phyloP scores from a whole-genome alignment of 2,329 filamentous ascomycete genomes.

The Tolypocladium capitatum region DNA sequence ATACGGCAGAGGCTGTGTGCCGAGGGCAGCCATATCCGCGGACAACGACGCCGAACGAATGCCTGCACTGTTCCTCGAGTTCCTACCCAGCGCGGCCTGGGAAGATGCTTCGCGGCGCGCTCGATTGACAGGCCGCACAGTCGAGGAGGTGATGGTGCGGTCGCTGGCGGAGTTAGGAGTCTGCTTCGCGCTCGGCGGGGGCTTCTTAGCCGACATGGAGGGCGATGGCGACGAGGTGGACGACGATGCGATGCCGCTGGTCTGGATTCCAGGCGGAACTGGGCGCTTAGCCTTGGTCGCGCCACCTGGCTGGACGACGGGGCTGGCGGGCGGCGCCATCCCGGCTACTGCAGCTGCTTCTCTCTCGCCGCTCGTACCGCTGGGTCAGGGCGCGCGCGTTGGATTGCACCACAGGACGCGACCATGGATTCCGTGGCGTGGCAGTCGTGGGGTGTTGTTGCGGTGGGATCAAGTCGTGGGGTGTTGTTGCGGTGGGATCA shows the following conservation, averaged over 20 bases:
- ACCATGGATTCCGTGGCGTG: conserved; percentile 8
- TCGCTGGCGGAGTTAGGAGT: conserved; percentile 21
- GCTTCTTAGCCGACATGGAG: conserved; percentile 42
- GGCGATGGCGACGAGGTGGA: conserved; percentile 48
- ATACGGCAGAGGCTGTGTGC: conserved; percentile 37
- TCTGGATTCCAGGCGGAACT: conserved; percentile 50
- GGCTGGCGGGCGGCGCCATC: conserved; percentile 42
- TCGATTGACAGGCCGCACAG: conserved; percentile 40
- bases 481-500: background rate
- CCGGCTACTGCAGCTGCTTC: conserved; percentile 8
- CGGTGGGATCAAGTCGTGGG: background rate
- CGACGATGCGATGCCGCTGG: conserved; percentile 45
- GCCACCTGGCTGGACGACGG: conserved; percentile 29
- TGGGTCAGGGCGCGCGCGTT: conserved; percentile 2
- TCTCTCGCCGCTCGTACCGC: conserved; percentile 5
- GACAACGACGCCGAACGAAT: conserved; percentile 34
- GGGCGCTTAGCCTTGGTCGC: conserved; percentile 55
- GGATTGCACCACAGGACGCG: conserved; percentile 1
- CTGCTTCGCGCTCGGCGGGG: conserved; percentile 30
- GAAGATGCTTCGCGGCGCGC: conserved; percentile 42
- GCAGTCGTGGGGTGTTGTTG: background rate
- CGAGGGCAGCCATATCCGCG: conserved; percentile 25
- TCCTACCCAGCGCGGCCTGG: conserved; percentile 27
- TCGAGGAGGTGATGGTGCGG: conserved; percentile 24
- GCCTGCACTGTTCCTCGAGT: conserved; percentile 37